A percentile compares a stretch with the other conserved stretches of the same genome.
phyloP scores from a whole-genome alignment of 2,329 filamentous ascomycete species.

The Aspergillus puulaauensis region DNA sequence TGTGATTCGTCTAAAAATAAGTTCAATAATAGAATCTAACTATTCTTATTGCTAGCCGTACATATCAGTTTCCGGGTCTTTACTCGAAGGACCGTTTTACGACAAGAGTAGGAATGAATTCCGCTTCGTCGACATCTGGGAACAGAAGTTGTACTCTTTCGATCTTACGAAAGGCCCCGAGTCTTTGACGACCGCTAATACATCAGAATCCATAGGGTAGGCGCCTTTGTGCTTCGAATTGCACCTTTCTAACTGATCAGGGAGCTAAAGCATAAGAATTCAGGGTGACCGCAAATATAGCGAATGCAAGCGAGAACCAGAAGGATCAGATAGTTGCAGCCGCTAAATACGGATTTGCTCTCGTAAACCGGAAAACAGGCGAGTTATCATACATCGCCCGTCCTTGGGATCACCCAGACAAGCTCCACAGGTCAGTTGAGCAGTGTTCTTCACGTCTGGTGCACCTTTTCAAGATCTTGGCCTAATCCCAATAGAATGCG shows the following conservation, averaged over 20 bases:
- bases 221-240: conserved; percentile 19
- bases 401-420: conserved; percentile 52
- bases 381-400: conserved; percentile 57
- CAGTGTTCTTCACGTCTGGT: not conserved
- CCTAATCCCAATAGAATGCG: conserved; percentile 46
- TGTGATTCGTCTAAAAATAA: not conserved
- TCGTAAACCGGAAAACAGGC: conserved; percentile 65
- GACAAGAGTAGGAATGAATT: conserved; percentile 40
- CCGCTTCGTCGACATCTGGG: conserved; percentile 68
- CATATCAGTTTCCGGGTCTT: conserved; percentile 36
- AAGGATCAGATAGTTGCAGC: conserved; percentile 71
- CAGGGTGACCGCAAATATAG: conserved; percentile 76
- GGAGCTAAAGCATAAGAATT: conserved; percentile 45
- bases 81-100: conserved; percentile 44
- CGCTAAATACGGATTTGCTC: conserved; percentile 78
- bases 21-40: conserved; percentile 9
- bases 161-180: conserved; percentile 62
- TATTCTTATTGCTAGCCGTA: conserved; percentile 33
- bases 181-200: conserved; percentile 59
- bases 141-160: conserved; percentile 70
- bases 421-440: conserved; percentile 44
- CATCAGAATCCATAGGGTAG: conserved; percentile 57
- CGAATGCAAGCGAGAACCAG: conserved; percentile 49
- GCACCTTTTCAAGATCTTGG: conserved; percentile 13
- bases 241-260: not conserved